Base-by-base conservation (phyloP, 1,139 yeast species). In the Entelexis sorbosivorans region DNA sequence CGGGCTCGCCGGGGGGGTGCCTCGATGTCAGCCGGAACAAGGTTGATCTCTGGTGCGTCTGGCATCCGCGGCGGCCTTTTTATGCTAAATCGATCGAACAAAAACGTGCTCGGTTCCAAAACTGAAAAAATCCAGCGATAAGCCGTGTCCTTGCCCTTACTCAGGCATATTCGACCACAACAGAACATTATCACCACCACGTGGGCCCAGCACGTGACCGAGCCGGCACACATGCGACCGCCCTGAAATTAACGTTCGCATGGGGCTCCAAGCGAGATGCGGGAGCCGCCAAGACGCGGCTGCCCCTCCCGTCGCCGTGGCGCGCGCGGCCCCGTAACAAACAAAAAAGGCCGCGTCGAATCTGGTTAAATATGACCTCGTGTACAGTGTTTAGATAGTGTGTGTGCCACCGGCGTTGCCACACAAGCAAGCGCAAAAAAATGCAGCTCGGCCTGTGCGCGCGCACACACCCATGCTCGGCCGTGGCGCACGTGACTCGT, bases 181-280 rank as follows among this genome's bases (percentile, higher is more conserved):
- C 28, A 3, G 36, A 31, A 8, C 45, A 42, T n/a, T 32, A 42
- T 31, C 29, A 42, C 45, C 45, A 42, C 45, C 45, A 42, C 45
- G 45, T 42, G 45, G 33, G 44, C 10, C 28, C 13, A 10, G 1
- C 40, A 36, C 40, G 24, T 36, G 40, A 35, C 11, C 5, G n/a
- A 9, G 5, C 14, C 2, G 19, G 24, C 38, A 35, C 38, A 35
- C 38, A 35, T 35, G 38, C 40, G 16, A 26, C 28, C 29, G 17
- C 39, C 16, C 5, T 11, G 29, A 22, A 6, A 22, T 11, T 22
- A 38, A 22, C 29, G 38, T n/a, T 17, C 13, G 24, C 22, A 5
- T 8, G 38, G 5, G 14, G 24, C 9, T 5, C 7, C 20, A 35
- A 5, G 3, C 38, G 22, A 13, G 9, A 8, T 17, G 38, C 20